Base-by-base conservation (phyloP, 352 stramenopile genomes). In the Blastocystis sp. region DNA sequence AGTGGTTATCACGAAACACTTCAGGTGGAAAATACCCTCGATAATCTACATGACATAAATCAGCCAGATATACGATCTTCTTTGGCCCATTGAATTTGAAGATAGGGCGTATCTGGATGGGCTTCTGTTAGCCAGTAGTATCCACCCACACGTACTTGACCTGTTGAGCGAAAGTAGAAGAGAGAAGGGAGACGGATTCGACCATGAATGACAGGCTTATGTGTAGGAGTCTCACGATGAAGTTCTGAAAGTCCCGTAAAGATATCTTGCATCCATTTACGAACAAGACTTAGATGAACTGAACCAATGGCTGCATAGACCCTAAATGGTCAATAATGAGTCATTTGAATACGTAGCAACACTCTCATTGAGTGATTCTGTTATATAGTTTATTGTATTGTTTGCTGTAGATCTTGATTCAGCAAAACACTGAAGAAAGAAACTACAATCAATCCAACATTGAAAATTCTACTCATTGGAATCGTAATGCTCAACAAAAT, bases 71-170 rank as follows among this genome's bases (percentile, higher is more conserved):
- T 77, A 83, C 71, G 29, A 46, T 83, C 71, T 27, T 83, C 71
- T 27, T 83, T 35, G n/a, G 71, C 71, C 71, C 71, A 83, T 27
- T 67, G 46, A 0, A 83, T 49, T 9, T 83, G 71, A 11, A n/a
- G 51, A 46, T 66, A 83, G 1, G 39, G 46, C 11, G 21, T 16
- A 27, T 51, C 71, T 11, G 43, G 21, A 51, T 67, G 46, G 7
- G 19, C n/a, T n/a, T 52, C 51, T 19, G 71, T 83, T 27, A 83
- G 49, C 71, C 71, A 83, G 71, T 65, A 83, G 39, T 83, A 83
- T 4, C 71, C 71, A n/a, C 71, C 71, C 5, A 83, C 29, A 21
- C 71, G 71, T 0, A 83, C 71, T 37, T 83, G 71, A 27, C 71
- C 71, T 3, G 71, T 83, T 9, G 71, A 83, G 4, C 71, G 71